phyloP scores from a whole-genome alignment of 441 rosid species.

The Omphalea diandra region DNA sequence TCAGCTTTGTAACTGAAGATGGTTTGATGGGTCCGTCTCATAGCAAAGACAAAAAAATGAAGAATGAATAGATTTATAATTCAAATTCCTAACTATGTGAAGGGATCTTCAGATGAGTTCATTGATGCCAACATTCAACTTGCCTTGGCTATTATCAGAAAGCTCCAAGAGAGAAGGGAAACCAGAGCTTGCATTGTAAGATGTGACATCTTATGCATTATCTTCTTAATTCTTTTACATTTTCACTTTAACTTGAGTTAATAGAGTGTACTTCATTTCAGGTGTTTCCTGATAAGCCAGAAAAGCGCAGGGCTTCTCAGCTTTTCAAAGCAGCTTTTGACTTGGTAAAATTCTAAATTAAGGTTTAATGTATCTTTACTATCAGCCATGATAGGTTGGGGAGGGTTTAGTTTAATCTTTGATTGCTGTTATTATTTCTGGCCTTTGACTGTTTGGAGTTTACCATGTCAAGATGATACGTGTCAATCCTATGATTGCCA shows the following conservation, averaged over 20 bases:
- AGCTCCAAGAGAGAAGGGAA: slow-evolving; percentile 67
- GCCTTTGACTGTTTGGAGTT: background rate
- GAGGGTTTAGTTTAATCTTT: background rate
- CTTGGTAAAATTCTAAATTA: slow-evolving; percentile 43
- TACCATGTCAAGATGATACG: background rate
- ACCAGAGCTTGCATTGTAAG: slow-evolving; percentile 85
- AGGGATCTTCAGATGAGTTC: slow-evolving; percentile 97
- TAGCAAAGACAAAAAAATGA: slow-evolving; percentile 8
- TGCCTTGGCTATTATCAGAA: slow-evolving; percentile 67
- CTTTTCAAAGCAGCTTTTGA: slow-evolving; percentile 77
- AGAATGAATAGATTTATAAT: slow-evolving; percentile 21
- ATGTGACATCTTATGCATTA: slow-evolving; percentile 14
- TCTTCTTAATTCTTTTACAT: slow-evolving; percentile 13
- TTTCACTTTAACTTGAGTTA: slow-evolving; percentile 1
- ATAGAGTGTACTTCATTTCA: slow-evolving; percentile 30
- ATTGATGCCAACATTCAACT: slow-evolving; percentile 94
- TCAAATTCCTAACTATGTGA: slow-evolving; percentile 48
- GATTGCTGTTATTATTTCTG: background rate
- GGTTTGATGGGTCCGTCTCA: slow-evolving; percentile 2
- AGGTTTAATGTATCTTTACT: background rate
- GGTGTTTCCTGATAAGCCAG: slow-evolving; percentile 94
- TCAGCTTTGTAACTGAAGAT: slow-evolving; percentile 3
- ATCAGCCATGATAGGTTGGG: background rate
- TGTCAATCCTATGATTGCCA: background rate
- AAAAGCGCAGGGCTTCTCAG: slow-evolving; percentile 76